Conservation (phyloP, 495 filamentous ascomycete species). For the Trichoderma virens region DNA sequence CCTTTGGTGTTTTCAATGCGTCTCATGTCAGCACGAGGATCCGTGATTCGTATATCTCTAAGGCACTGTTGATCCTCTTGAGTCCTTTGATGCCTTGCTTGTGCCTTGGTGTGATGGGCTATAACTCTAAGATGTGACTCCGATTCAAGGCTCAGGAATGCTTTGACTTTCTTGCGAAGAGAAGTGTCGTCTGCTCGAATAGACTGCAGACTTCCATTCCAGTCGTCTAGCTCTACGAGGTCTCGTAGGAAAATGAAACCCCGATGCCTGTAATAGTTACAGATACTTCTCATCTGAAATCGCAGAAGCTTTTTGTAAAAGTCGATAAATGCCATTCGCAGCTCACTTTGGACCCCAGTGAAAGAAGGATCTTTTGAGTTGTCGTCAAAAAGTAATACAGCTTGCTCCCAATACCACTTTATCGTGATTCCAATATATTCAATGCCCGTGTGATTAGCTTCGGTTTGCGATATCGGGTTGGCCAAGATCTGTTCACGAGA, state of each 20-base stretch:
- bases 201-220: conserved; percentile 19
- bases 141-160: conserved; percentile 10
- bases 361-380: conserved; percentile 15
- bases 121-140: not conserved
- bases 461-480: conserved; percentile 22
- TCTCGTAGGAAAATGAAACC: conserved; percentile 18
- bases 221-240: conserved; percentile 16
- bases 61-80: conserved; percentile 15
- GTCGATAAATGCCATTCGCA: conserved; percentile 16
- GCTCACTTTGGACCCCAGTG: no score
- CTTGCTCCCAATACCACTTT: conserved; percentile 27
- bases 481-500: conserved; percentile 14
- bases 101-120: conserved; percentile 8
- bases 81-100: not conserved
- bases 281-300: conserved; percentile 30
- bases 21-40: conserved; percentile 29
- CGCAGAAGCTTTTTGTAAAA: conserved; percentile 24
- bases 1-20: conserved; percentile 34
- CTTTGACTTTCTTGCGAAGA: conserved; percentile 17
- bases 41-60: conserved; percentile 21
- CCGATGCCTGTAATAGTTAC: conserved; percentile 25
- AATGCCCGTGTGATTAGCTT: conserved; percentile 23
- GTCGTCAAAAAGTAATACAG: conserved; percentile 17
- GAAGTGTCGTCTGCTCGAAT: conserved; percentile 17
- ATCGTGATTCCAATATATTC: conserved; percentile 25